A percentile compares a stretch with the other conserved stretches of the same genome.
phyloP scores from a whole-genome alignment of 2,329 filamentous ascomycete genomes.

The Scortechinia acanthostroma region DNA sequence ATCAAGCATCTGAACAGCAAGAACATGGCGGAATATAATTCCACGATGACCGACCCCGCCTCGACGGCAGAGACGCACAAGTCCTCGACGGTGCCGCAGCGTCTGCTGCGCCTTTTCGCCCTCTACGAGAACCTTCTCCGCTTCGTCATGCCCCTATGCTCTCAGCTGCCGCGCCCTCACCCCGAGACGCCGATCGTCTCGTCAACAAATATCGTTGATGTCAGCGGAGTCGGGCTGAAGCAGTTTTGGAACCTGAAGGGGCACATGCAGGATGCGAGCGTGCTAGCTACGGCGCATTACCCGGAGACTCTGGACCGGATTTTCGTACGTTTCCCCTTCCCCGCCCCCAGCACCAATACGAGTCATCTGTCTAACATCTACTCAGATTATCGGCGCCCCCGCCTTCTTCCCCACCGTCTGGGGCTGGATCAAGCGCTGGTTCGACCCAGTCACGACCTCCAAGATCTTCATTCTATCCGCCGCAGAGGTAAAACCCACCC shows the following conservation, averaged over 20 bases:
- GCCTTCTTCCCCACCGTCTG: conserved; percentile 5
- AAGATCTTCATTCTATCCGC: conserved; percentile 4
- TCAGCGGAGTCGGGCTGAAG: conserved; percentile 3
- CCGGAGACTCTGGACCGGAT: conserved; percentile 4
- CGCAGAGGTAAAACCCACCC: conserved; percentile 3
- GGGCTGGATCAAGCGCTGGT: conserved; percentile 4
- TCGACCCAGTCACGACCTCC: conserved; percentile 3
- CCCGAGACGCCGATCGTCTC: not conserved
- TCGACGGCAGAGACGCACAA: not conserved
- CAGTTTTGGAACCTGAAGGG: conserved; percentile 4
- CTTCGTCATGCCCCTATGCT: conserved; percentile 4
- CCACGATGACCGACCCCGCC: not conserved
- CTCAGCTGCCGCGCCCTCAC: not conserved
- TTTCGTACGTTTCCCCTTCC: conserved; percentile 4
- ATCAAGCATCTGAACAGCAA: conserved; percentile 1
- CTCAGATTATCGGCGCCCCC: conserved; percentile 4
- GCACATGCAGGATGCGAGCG: conserved; percentile 3
- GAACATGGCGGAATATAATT: not conserved
- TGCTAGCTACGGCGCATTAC: conserved; percentile 4
- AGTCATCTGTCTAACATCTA: not conserved
- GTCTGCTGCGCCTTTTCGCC: not conserved
- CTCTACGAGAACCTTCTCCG: conserved; percentile 2
- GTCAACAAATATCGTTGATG: conserved; percentile 4
- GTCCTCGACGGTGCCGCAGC: not conserved
- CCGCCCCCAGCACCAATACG: not conserved